phyloP scores from a whole-genome alignment of 495 filamentous ascomycete species.

The Penicillium samsonianum region DNA sequence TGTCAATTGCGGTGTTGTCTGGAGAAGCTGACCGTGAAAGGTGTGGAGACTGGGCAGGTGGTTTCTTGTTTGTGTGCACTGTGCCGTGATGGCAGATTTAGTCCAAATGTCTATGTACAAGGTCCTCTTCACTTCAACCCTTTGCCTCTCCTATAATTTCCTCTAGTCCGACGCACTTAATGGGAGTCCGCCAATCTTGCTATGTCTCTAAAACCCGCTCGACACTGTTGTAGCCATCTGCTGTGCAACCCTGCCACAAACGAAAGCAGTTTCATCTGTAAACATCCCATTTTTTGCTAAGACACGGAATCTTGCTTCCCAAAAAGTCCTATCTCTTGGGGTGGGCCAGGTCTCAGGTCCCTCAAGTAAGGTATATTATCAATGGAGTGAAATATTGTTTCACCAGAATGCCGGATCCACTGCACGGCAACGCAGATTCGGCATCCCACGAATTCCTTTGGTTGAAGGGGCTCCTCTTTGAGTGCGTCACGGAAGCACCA shows the following conservation, averaged over 20 bases:
- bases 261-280: background rate
- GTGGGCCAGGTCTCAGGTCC: background rate
- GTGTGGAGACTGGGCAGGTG: no score
- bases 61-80: no score
- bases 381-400: background rate
- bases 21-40: no score
- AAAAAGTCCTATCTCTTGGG: constrained; percentile 8
- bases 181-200: no score
- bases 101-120: no score
- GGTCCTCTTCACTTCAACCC: no score
- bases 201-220: no score
- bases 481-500: constrained; percentile 1
- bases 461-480: background rate
- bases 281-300: background rate
- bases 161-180: no score
- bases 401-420: constrained; percentile 10
- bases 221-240: constrained; percentile 6
- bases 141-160: no score
- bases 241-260: constrained; percentile 1
- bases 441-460: background rate
- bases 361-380: background rate
- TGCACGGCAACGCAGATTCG: constrained; percentile 1
- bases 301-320: constrained; percentile 6
- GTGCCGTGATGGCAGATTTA: no score
- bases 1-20: no score